Evolutionary conservation across 768 basidiomycete genomes (phyloP), one percentile per base, ranked within the genome.

Genomic region (Phlebiopsis flavidoalba): DNA sequence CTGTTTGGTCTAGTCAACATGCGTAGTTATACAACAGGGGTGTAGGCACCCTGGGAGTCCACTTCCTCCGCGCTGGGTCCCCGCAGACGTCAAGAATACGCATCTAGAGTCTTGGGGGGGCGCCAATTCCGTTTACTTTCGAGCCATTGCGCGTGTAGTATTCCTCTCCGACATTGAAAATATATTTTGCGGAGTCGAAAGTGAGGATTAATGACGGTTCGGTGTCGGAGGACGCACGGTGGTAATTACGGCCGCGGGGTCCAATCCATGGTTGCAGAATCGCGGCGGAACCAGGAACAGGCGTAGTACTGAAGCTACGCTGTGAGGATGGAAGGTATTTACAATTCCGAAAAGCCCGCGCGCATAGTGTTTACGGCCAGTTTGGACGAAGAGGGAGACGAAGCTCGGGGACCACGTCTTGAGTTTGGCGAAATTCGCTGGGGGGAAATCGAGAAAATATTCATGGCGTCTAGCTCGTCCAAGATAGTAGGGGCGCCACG

Each of bases 111-210:
- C 83, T 88, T 69, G n/a, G n/a, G n/a, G n/a, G n/a, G n/a, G n/a
- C 80, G 84, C 80, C 91, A 83, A 53, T 83, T 83, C 49, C 80
- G 75, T 63, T 75, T 77, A 60, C 84, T 84, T 74, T 94, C 88
- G 15, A 87, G 73, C 69, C 89, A 89, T 0, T n/a, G 88, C 75
- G 37, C 95, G 77, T 47, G 85, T 86, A 1, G 88, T 85, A 60
- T 88, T 89, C n/a, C 72, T 97, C 94, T 8, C 91, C 88, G 19
- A 80, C 85, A 72, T 95, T 95, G 80, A 98, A 93, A 43, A 95
- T 79, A 66, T 95, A 98, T 66, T 92, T 89, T 12, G 83, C 87
- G 57, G 80, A 77, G 64, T 91, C 88, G 70, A 94, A 95, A 0
- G 81, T 78, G 64, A 96, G 73, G 61, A 89, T 74, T 24, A 97